Evolutionary conservation across 2,329 filamentous ascomycete genomes (phyloP).

Genomic region (Davidsoniella virescens): DNA sequence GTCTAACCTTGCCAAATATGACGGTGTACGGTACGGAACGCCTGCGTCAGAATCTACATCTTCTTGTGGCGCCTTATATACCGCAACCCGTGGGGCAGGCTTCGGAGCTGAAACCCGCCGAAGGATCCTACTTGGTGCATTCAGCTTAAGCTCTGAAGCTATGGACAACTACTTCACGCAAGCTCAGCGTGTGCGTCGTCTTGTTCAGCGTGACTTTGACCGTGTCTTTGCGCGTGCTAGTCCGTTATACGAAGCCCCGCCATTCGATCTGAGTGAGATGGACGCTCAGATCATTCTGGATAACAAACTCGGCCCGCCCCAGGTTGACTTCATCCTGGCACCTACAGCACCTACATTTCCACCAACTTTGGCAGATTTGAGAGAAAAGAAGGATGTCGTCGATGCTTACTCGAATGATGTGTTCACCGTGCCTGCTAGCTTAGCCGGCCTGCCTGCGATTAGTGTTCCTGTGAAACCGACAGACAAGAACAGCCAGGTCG

Average conservation of each 20-base stretch:
- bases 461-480: slow-evolving; percentile 48
- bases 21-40: slow-evolving; percentile 81
- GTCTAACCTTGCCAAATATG: slow-evolving; percentile 92
- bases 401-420: slow-evolving; percentile 85
- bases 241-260: slow-evolving; percentile 39
- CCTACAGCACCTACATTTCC: slow-evolving; percentile 71
- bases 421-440: slow-evolving; percentile 84
- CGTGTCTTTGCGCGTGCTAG: slow-evolving; percentile 54
- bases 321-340: slow-evolving; percentile 74
- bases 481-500: slow-evolving; percentile 17
- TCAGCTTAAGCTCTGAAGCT: slow-evolving; percentile 74
- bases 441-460: slow-evolving; percentile 78
- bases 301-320: slow-evolving; percentile 39
- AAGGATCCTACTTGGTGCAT: slow-evolving; percentile 77
- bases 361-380: slow-evolving; percentile 45
- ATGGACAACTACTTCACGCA: slow-evolving; percentile 96
- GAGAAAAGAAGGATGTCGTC: slow-evolving; percentile 33
- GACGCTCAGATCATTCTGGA: slow-evolving; percentile 33
- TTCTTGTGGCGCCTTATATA: slow-evolving; percentile 52
- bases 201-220: slow-evolving; percentile 80
- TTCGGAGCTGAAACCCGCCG: slow-evolving; percentile 77
- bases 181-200: slow-evolving; percentile 69
- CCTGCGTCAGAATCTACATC: slow-evolving; percentile 34
- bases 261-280: slow-evolving; percentile 46
- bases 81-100: slow-evolving; percentile 52